Evolutionary conservation across 495 filamentous ascomycete genomes (phyloP), one percentile per base, ranked within the genome.

Genomic region (Clohesyomyces aquaticus): DNA sequence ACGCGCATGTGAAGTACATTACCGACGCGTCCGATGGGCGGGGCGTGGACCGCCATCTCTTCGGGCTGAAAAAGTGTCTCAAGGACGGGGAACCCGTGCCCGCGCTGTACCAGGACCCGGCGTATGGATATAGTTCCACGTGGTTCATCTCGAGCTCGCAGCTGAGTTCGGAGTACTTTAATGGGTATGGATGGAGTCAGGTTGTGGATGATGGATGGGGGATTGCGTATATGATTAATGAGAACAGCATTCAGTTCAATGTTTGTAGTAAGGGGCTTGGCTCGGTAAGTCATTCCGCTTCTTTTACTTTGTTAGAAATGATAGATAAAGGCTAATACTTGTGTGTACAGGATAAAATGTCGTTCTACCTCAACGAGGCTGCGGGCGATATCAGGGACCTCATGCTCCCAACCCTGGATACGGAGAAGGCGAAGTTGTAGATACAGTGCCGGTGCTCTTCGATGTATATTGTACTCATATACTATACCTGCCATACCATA

Each of bases 201-300:
- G 95, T 99, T 19, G 88, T 98, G 59, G 93, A 98, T 73, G 90
- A 87, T 38, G 94, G 94, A 16, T 99, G 91, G 75, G 94, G 95
- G 21, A 96, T 99, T 76, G 95, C 95, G 12, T 99, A 99, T 71
- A 99, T 99, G 95, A 97, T 99, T 71, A 99, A 99, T 72, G 94
- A 99, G 83, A 96, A 95, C 76, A 87, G 91, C 76, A 82, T 99
- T 64, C 93, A 97, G 83, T 98, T 98, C 83, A 99, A 99, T 81
- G 89, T 99, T 72, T 91, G 93, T 65, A 91, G 87, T 78, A 99
- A 98, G 84, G 87, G 89, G 55, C 80, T 96, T 23, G 94, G 93
- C 55, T 88, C 87, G 70, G 67, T 66, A 70, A 49, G 67, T 68
- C 28, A 8, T 42, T 16, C 23, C 14, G n/a, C 16, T 43, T 23